phyloP scores from a whole-genome alignment of 148 eudicot genomes.

The Rhododendron simsii region DNA sequence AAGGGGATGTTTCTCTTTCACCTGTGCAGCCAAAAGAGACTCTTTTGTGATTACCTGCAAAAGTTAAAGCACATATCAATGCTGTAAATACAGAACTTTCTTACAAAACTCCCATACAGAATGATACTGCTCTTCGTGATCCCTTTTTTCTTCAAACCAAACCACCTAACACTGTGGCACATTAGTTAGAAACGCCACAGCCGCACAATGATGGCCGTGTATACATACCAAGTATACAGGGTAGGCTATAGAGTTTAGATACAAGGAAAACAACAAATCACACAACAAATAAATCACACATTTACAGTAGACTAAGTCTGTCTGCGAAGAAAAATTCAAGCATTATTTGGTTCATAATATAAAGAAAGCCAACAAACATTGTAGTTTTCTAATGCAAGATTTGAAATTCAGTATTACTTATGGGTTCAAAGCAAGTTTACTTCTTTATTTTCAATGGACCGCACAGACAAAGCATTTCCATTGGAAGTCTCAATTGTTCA shows the following conservation, averaged over 20 bases:
- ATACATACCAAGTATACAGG: not conserved
- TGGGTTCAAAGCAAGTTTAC: not conserved
- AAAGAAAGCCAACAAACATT: not conserved
- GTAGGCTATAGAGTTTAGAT: not conserved
- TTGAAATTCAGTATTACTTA: not conserved
- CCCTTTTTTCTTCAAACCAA: not conserved
- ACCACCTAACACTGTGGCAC: not conserved
- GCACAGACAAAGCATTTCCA: not conserved
- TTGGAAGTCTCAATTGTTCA: not conserved
- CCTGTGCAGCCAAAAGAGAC: constrained; percentile 67
- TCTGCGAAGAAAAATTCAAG: not conserved
- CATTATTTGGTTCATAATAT: not conserved
- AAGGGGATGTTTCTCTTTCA: not conserved
- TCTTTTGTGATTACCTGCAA: constrained; percentile 65
- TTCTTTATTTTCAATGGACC: not conserved
- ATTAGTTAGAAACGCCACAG: not conserved
- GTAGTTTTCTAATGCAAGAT: not conserved
- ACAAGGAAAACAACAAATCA: not conserved
- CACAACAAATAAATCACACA: not conserved
- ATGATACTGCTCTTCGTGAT: not conserved
- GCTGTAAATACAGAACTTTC: not conserved
- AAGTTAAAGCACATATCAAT: not conserved
- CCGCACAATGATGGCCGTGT: not conserved
- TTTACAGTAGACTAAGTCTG: not conserved
- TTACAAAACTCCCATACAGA: not conserved